Conservation (phyloP, 2,329 filamentous ascomycete species). For the Madurella fahalii region DNA sequence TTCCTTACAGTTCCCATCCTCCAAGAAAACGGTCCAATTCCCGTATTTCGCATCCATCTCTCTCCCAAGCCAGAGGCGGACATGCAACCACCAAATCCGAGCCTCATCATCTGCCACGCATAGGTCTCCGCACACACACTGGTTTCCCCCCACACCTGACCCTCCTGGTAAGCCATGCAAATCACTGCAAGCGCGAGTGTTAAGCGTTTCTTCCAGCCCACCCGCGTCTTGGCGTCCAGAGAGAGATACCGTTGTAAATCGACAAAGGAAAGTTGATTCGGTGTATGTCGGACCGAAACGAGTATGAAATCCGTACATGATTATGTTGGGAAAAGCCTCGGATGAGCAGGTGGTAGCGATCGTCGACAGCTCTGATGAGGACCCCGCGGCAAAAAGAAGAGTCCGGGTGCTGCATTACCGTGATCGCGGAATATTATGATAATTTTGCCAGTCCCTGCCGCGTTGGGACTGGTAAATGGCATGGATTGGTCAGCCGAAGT, state of each 20-base stretch:
- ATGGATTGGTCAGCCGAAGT: conserved; percentile 4
- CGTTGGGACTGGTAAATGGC: conserved; percentile 6
- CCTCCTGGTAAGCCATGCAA: conserved; percentile 14
- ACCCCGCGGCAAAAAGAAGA: conserved; percentile 5
- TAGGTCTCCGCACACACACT: not conserved
- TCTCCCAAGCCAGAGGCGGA: not conserved
- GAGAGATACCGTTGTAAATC: conserved; percentile 8
- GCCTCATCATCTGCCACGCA: not conserved
- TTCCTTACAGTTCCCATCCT: no score
- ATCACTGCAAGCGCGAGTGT: conserved; percentile 14
- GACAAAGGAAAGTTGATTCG: conserved; percentile 17
- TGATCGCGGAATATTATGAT: conserved; percentile 16
- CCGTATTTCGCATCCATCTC: not conserved
- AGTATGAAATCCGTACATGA: conserved; percentile 13
- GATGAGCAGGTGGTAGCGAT: conserved; percentile 16
- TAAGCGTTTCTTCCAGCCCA: conserved; percentile 9
- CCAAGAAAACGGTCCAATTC: not conserved
- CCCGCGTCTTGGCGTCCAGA: conserved; percentile 10
- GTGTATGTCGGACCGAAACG: conserved; percentile 22
- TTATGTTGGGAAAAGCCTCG: conserved; percentile 12
- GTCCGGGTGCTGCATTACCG: conserved; percentile 8
- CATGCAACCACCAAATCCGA: not conserved
- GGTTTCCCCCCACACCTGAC: not conserved
- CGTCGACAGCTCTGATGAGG: conserved; percentile 5
- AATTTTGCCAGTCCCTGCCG: conserved; percentile 9